Evolutionary conservation across 805 yeast species (phyloP).

Genomic region (Yarrowia sp.): DNA sequence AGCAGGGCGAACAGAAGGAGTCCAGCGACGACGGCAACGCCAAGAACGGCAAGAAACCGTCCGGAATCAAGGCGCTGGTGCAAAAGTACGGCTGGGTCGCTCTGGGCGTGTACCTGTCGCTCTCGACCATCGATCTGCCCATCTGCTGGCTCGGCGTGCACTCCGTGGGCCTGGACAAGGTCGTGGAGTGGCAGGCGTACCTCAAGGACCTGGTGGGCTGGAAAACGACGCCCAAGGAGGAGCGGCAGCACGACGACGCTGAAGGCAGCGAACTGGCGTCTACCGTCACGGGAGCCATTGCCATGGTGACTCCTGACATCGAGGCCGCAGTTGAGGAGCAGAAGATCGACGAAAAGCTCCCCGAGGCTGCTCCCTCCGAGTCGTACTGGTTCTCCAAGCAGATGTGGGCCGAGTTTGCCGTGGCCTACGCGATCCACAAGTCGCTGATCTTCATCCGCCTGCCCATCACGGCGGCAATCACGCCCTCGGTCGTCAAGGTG

Average conservation of each 20-base stretch:
- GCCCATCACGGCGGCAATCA: constrained; percentile 88
- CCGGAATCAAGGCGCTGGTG: constrained; percentile 44
- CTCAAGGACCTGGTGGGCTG: constrained; percentile 63
- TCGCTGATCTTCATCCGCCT: constrained; percentile 76
- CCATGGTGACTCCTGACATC: constrained; percentile 27
- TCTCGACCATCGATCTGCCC: constrained; percentile 79
- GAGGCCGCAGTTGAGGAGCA: constrained; percentile 27
- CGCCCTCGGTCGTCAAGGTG: constrained; percentile 69
- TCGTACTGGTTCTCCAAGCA: constrained; percentile 29
- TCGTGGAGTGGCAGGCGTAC: constrained; percentile 61
- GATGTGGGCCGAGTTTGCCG: constrained; percentile 75
- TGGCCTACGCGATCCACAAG: constrained; percentile 94
- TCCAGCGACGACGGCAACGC: background rate
- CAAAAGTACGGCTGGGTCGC: constrained; percentile 92
- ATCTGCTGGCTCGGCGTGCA: constrained; percentile 80
- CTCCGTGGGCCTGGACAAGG: constrained; percentile 79
- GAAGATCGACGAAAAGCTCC: constrained; percentile 21
- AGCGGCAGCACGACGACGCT: background rate
- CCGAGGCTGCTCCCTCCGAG: constrained; percentile 29
- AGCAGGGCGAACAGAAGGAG: background rate
- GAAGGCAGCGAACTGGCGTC: constrained; percentile 31
- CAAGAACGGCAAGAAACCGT: background rate
- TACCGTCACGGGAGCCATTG: background rate
- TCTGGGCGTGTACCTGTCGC: constrained; percentile 72
- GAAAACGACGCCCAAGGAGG: constrained; percentile 41